Conservation (phyloP, 2,329 filamentous ascomycete species). For the Coleophoma crateriformis region DNA sequence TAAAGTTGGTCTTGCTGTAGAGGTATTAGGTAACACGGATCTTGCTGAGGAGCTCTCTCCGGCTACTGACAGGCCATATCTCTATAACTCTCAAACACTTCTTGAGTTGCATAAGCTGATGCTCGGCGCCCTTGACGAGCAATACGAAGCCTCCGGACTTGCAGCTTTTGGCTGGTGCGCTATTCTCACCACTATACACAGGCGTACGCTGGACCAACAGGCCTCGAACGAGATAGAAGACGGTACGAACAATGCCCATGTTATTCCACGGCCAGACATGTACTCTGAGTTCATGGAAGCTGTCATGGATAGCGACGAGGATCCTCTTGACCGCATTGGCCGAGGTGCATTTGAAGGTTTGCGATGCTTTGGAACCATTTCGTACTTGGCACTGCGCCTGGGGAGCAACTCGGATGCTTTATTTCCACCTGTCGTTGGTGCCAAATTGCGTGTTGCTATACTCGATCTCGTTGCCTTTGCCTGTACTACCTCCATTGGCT, state of each 20-base stretch:
- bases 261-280: constrained; percentile 8
- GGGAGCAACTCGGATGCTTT: constrained; percentile 27
- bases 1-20: constrained; percentile 36
- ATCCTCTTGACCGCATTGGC: constrained; percentile 41
- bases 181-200: constrained; percentile 59
- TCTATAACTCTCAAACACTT: constrained; percentile 66
- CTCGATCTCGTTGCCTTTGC: constrained; percentile 25
- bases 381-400: constrained; percentile 35
- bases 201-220: constrained; percentile 38
- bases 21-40: constrained; percentile 21
- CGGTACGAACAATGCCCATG: constrained; percentile 4
- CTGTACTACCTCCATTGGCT: constrained; percentile 22
- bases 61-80: constrained; percentile 48
- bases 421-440: constrained; percentile 32
- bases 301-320: constrained; percentile 28
- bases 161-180: constrained; percentile 78
- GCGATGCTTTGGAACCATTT: constrained; percentile 41
- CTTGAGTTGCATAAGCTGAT: constrained; percentile 69
- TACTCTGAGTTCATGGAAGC: constrained; percentile 39
- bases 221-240: neutral
- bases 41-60: constrained; percentile 24
- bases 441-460: constrained; percentile 28
- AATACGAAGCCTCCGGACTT: constrained; percentile 61
- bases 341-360: constrained; percentile 38
- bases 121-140: constrained; percentile 48